Evolutionary conservation across 2,329 filamentous ascomycete species (phyloP).

Genomic region (Leptographium radiaticola): DNA sequence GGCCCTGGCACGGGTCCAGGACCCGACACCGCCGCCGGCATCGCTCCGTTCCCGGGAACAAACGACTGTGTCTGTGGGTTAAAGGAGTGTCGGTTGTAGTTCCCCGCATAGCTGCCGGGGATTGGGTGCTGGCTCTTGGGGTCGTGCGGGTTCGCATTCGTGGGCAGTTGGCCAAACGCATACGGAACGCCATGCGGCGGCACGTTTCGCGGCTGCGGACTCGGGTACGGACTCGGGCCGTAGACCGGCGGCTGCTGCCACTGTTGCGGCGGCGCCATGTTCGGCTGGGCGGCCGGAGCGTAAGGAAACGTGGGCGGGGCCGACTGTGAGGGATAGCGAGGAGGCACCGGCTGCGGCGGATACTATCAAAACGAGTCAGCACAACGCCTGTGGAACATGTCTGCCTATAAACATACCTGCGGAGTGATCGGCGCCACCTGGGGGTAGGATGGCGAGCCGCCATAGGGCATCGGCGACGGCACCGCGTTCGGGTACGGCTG

Average conservation of each 20-base stretch:
- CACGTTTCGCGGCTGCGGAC: constrained; percentile 11
- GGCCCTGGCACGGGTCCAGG: constrained; percentile 10
- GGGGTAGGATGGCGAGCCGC: constrained; percentile 30
- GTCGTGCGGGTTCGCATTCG: constrained; percentile 55
- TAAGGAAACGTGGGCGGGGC: constrained; percentile 14
- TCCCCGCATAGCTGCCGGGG: constrained; percentile 54
- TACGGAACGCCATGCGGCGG: constrained; percentile 40
- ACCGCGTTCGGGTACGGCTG: constrained; percentile 25
- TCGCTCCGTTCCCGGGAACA: constrained; percentile 47
- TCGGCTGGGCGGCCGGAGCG: constrained; percentile 19
- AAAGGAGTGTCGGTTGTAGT: constrained; percentile 64
- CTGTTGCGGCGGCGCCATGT: constrained; percentile 22
- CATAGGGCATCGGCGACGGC: constrained; percentile 33
- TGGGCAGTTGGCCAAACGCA: constrained; percentile 66
- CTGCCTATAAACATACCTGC: constrained; percentile 31
- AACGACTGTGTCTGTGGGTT: constrained; percentile 93
- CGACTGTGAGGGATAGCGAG: constrained; percentile 4
- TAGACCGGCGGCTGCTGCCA: constrained; percentile 14
- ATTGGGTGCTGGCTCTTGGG: constrained; percentile 69
- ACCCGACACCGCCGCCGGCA: constrained; percentile 24
- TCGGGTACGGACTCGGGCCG: constrained; percentile 17
- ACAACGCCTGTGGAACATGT: constrained; percentile 21
- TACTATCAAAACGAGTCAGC: constrained; percentile 17
- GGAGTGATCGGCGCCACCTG: constrained; percentile 26
- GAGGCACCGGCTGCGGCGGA: constrained; percentile 17